Evolutionary conservation across 202 grass and related monocot genomes (phyloP).

Genomic region (Saccharum hybrid): DNA sequence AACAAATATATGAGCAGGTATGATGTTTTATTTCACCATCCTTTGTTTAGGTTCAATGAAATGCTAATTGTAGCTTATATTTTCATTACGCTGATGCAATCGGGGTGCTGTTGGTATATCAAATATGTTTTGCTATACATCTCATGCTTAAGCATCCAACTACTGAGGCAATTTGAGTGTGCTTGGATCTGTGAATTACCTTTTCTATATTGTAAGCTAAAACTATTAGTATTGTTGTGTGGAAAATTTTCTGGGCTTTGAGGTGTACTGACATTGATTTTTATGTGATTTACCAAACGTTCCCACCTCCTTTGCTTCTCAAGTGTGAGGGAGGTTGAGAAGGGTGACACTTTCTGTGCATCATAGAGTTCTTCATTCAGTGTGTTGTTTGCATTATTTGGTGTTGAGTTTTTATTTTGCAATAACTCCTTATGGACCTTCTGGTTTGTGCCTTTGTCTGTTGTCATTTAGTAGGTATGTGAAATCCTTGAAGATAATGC

Average conservation of each 20-base stretch:
- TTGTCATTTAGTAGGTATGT: conserved; percentile 67
- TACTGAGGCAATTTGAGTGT: conserved; percentile 6
- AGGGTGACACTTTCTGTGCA: not conserved
- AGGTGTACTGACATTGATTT: not conserved
- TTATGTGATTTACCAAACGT: conserved; percentile 26
- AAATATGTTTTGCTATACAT: conserved; percentile 5
- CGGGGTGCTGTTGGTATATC: not conserved
- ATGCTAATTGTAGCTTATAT: conserved; percentile 5
- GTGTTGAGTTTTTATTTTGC: conserved; percentile 11
- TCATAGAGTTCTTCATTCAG: not conserved
- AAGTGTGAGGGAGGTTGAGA: conserved; percentile 12
- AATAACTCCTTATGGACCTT: conserved; percentile 7
- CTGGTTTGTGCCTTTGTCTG: conserved; percentile 32
- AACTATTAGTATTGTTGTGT: not conserved
- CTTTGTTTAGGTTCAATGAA: conserved; percentile 6
- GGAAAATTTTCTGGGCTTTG: not conserved
- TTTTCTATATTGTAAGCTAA: not conserved
- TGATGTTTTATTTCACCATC: not conserved
- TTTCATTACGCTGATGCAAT: not conserved
- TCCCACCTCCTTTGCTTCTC: not conserved
- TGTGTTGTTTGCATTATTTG: not conserved
- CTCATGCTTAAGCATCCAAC: not conserved
- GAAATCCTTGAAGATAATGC: conserved; percentile 95
- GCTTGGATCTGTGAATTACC: not conserved
- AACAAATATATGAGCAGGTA: conserved; percentile 80